phyloP scores from a whole-genome alignment of 2,329 filamentous ascomycete species.

The Xylariaceae sp. region DNA sequence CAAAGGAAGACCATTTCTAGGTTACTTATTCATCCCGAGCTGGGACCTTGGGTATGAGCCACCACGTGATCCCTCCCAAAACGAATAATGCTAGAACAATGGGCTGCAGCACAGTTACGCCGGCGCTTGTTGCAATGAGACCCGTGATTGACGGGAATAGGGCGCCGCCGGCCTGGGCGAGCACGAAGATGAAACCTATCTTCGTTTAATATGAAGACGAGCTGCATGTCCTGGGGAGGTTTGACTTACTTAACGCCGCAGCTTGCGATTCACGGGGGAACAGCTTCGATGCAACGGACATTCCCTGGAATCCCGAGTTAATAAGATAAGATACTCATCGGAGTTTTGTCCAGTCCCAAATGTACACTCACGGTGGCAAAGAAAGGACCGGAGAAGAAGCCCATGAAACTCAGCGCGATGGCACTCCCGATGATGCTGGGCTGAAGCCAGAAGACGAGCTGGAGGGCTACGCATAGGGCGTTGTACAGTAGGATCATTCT shows the following conservation, averaged over 20 bases:
- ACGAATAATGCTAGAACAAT: conserved; percentile 42
- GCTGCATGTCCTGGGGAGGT: neutral
- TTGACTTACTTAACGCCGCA: conserved; percentile 40
- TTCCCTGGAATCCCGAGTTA: conserved; percentile 33
- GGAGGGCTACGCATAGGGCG: conserved; percentile 45
- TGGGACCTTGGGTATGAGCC: conserved; percentile 33
- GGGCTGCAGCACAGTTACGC: conserved; percentile 43
- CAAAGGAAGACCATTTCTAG: neutral
- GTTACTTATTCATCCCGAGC: conserved; percentile 26
- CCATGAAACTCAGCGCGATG: conserved; percentile 45
- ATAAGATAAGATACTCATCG: neutral
- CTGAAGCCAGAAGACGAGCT: conserved; percentile 59
- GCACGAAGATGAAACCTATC: conserved; percentile 43
- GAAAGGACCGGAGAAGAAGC: conserved; percentile 49
- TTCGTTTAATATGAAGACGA: neutral
- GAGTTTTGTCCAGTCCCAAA: neutral
- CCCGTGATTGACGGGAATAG: conserved; percentile 48
- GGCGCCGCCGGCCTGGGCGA: conserved; percentile 46
- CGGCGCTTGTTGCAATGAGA: conserved; percentile 39
- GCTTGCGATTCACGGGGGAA: conserved; percentile 42
- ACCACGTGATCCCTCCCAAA: conserved; percentile 38
- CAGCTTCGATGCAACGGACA: conserved; percentile 47
- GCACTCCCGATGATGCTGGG: conserved; percentile 53
- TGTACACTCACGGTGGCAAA: conserved; percentile 43
- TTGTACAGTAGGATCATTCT: conserved; percentile 53